These are phyloP conservation scores for Prunus fruticosa DNA, from an alignment of 306 rosid genomes.

Conservation along the genomic window DNA sequence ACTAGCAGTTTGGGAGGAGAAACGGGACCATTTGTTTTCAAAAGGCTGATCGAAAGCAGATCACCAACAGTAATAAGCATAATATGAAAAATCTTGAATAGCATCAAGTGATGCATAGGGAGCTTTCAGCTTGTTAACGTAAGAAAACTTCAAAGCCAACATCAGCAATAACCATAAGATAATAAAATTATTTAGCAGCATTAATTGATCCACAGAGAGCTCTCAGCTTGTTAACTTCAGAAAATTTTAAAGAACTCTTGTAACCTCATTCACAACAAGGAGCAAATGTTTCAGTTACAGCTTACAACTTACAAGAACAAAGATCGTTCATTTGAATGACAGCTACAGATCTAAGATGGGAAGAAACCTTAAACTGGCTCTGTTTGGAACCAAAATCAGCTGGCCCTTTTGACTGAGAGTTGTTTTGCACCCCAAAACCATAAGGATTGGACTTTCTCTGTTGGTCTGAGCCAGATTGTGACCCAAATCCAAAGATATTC, in stretches of 20 bases:
- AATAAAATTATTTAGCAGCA: background rate
- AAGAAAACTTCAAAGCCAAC: slow-evolving; percentile 21
- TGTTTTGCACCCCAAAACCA: slow-evolving; percentile 72
- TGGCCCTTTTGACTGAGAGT: slow-evolving; percentile 30
- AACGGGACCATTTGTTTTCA: slow-evolving; percentile 81
- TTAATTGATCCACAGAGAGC: background rate
- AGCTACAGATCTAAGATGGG: slow-evolving; percentile 7
- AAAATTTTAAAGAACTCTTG: slow-evolving; percentile 11
- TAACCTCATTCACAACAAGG: background rate
- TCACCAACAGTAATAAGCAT: background rate
- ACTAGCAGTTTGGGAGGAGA: slow-evolving; percentile 35
- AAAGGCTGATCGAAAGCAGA: slow-evolving; percentile 56
- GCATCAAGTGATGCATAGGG: background rate
- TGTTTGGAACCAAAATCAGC: slow-evolving; percentile 40
- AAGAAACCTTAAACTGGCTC: slow-evolving; percentile 56
- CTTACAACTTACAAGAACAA: background rate
- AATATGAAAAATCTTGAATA: background rate
- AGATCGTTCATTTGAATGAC: background rate
- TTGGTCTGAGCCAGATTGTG: slow-evolving; percentile 32
- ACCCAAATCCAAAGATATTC: slow-evolving; percentile 48
- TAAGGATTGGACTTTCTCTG: slow-evolving; percentile 65
- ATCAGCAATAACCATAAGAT: background rate
- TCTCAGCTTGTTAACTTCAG: background rate
- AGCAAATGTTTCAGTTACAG: too few species aligned
- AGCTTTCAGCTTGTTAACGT: background rate